A percentile compares a stretch with the other conserved stretches of the same genome.
Conservation (phyloP, 2,329 filamentous ascomycete species). For the Fonsecaea monophora region DNA sequence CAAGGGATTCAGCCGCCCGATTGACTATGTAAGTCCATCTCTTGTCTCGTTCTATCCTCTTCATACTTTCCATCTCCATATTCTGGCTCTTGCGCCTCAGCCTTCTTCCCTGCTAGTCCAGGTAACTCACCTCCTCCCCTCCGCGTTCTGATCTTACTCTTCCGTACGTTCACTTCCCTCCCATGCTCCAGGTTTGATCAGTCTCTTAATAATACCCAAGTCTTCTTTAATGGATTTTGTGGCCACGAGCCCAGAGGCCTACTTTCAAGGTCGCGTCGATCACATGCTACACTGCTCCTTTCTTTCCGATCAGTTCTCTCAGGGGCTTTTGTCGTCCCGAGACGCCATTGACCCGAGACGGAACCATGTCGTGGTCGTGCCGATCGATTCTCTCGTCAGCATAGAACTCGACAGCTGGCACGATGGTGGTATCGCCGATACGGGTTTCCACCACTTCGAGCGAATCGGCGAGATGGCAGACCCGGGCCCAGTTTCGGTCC, state of each 20-base stretch:
- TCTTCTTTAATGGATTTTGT: not conserved
- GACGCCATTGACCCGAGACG: not conserved
- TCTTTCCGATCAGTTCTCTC: not conserved
- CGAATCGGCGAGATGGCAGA: not conserved
- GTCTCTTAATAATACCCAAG: no score
- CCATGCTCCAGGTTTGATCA: not conserved
- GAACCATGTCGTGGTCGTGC: not conserved
- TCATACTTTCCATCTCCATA: no score
- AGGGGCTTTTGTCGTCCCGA: not conserved
- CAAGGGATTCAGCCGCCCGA: not conserved
- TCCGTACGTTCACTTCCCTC: not conserved
- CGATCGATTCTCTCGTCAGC: not conserved
- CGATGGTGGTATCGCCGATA: not conserved
- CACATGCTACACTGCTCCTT: not conserved
- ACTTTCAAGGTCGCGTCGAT: constrained; percentile 1
- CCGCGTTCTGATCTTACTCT: not conserved
- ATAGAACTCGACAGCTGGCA: not conserved
- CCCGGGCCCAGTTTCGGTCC: not conserved
- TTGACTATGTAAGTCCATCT: not conserved
- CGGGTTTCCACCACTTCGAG: not conserved
- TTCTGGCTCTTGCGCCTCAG: not conserved
- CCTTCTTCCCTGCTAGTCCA: not conserved
- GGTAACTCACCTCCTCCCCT: not conserved
- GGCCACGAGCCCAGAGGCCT: not conserved
- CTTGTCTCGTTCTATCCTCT: not conserved